Conservation (phyloP, 129 eudicot genomes). For the Artemisia argyi region DNA sequence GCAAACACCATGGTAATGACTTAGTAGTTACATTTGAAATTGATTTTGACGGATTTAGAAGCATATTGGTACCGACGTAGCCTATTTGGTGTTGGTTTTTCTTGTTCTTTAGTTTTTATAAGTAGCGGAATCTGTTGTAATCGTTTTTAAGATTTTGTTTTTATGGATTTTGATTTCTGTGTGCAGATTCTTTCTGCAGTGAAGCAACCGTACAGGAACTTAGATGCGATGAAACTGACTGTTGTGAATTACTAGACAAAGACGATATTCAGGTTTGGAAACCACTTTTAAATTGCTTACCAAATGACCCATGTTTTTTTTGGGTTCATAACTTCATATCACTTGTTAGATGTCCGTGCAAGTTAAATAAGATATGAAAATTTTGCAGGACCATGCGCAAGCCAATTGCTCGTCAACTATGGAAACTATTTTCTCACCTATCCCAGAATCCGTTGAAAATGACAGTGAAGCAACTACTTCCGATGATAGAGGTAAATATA, state of each 20-base stretch:
- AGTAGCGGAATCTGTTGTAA: not conserved
- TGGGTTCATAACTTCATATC: too few species aligned
- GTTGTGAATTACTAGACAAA: constrained; percentile 39
- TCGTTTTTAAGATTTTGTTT: constrained; percentile 8
- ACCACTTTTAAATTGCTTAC: constrained; percentile 13
- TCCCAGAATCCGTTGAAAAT: constrained; percentile 47
- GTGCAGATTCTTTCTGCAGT: constrained; percentile 40
- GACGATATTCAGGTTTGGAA: constrained; percentile 38
- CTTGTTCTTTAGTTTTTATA: too few species aligned
- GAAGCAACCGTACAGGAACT: constrained; percentile 31
- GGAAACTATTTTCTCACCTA: constrained; percentile 75
- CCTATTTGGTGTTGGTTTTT: too few species aligned
- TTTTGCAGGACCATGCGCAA: constrained; percentile 48
- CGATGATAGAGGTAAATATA: constrained; percentile 47
- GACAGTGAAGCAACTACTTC: constrained; percentile 35
- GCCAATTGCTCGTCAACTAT: constrained; percentile 47
- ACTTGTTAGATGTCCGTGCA: too few species aligned
- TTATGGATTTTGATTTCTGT: not conserved
- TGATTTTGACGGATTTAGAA: not conserved
- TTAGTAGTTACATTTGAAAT: constrained; percentile 3
- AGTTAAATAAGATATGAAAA: too few species aligned
- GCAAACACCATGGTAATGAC: constrained; percentile 56
- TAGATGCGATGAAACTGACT: constrained; percentile 40
- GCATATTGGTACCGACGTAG: too few species aligned
- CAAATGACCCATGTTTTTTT: too few species aligned